Conservation (phyloP, 2,329 filamentous ascomycete genomes). For the Ophiostoma australiae region DNA sequence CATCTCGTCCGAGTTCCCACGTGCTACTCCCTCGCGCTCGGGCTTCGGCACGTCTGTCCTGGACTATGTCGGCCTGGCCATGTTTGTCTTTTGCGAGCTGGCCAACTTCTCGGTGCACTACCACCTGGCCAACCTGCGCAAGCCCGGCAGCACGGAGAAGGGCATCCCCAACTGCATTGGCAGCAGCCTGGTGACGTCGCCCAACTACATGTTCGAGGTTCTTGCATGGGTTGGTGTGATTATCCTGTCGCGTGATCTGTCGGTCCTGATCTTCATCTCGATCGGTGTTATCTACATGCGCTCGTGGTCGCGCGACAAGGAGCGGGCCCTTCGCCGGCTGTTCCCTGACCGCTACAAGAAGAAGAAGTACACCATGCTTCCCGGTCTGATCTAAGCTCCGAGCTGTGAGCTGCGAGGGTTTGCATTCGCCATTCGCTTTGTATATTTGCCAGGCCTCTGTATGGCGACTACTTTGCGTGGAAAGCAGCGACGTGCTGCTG, state of each 20-base stretch:
- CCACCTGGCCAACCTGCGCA: slow-evolving; percentile 71
- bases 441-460: no score
- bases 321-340: slow-evolving; percentile 80
- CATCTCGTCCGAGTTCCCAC: slow-evolving; percentile 27
- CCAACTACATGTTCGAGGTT: slow-evolving; percentile 94
- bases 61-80: slow-evolving; percentile 61
- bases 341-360: slow-evolving; percentile 93
- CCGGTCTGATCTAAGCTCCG: slow-evolving; percentile 61
- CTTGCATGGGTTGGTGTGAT: slow-evolving; percentile 81
- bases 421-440: neutral
- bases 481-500: neutral
- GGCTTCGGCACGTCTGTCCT: slow-evolving; percentile 37
- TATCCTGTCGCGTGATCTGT: slow-evolving; percentile 72
- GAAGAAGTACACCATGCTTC: slow-evolving; percentile 80
- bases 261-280: slow-evolving; percentile 69
- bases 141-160: slow-evolving; percentile 73
- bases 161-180: slow-evolving; percentile 83
- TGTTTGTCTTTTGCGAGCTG: slow-evolving; percentile 74
- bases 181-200: slow-evolving; percentile 84
- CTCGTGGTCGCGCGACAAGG: slow-evolving; percentile 85
- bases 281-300: slow-evolving; percentile 76
- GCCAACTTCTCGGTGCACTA: slow-evolving; percentile 76
- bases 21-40: slow-evolving; percentile 26
- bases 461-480: neutral
- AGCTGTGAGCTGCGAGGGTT: neutral